Base-by-base conservation (phyloP, 768 basidiomycete species). In the Trametes cinnabarina region DNA sequence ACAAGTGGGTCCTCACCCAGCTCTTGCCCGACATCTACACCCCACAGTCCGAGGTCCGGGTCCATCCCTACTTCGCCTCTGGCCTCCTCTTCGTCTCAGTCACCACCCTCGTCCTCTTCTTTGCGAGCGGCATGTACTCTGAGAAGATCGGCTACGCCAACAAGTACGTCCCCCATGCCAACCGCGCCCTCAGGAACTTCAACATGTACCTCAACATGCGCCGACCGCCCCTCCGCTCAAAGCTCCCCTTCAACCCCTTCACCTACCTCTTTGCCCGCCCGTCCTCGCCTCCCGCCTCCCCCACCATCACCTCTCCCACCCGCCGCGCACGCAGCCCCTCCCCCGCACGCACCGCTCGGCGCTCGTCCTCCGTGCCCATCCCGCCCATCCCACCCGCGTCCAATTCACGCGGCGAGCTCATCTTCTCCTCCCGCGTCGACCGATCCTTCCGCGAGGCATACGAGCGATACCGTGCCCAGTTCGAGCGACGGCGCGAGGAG, bases 171-270 rank as follows among this genome's bases (percentile, higher is more conserved):
- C 94, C 94, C 1, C 95, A 98, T 65, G 93, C 95, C 8, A 99
- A 98, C 72, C 84, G 87, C 44, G 86, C 94, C 0, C 79, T 99
- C 14, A 85, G 96, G 17, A 90, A 88, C 19, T 88, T 98, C 72
- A 99, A 99, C 72, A 95, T 99, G 87, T 92, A 92, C 67, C 81
- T 99, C 64, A 99, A 99, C 75, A 90, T 96, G 66, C 88, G 94
- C 40, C 84, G 85, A 63, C 87, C 86, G 2, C 84, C 92, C 0
- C 74, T 90, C 15, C 80, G 82, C 30, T 84, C 87, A 11, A 84
- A 82, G 66, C 73, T 85, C 61, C 62, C 76, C 72, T 75, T 66
- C 62, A 85, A 81, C 65, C 81, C 82, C 8, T 71, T 87, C 47
- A 70, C 79, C n/a, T 80, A 84, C 72, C 79, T 87, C 71, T 83